Percentiles rank a stretch among this genome's conserved stretches.
phyloP scores from a whole-genome alignment of 495 filamentous ascomycete species.

The Darksidea phi region DNA sequence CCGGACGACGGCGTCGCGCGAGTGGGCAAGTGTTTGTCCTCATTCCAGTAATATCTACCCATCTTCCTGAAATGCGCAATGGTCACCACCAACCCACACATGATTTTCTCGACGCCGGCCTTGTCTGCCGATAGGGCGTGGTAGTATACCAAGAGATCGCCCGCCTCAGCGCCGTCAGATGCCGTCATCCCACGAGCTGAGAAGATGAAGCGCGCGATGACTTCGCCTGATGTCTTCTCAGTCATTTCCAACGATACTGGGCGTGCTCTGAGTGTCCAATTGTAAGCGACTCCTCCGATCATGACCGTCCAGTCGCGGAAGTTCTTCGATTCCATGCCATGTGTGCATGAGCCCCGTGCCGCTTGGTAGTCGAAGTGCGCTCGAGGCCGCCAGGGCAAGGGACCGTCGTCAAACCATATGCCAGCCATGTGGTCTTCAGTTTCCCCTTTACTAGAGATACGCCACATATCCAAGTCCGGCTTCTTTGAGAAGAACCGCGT shows the following conservation, averaged over 20 bases:
- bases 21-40: conserved; percentile 8
- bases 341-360: background rate
- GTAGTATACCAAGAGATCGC: conserved; percentile 26
- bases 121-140: conserved; percentile 13
- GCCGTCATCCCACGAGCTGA: conserved; percentile 22
- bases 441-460: background rate
- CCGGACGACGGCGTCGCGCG: background rate
- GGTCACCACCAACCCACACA: conserved; percentile 21
- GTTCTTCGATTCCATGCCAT: conserved; percentile 30
- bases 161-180: conserved; percentile 27
- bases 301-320: conserved; percentile 23
- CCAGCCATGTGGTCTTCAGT: conserved; percentile 7
- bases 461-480: conserved; percentile 23
- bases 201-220: conserved; percentile 33
- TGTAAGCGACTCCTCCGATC: conserved; percentile 13
- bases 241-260: conserved; percentile 18
- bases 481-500: conserved; percentile 31
- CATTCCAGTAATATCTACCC: conserved; percentile 27
- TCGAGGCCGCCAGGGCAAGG: conserved; percentile 31
- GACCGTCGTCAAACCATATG: conserved; percentile 28
- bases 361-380: conserved; percentile 10
- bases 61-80: conserved; percentile 31
- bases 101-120: conserved; percentile 25
- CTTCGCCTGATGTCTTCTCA: conserved; percentile 3
- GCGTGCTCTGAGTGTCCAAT: conserved; percentile 15